Base-by-base conservation (phyloP, 805 yeast genomes). In the Spathaspora passalidarum region DNA sequence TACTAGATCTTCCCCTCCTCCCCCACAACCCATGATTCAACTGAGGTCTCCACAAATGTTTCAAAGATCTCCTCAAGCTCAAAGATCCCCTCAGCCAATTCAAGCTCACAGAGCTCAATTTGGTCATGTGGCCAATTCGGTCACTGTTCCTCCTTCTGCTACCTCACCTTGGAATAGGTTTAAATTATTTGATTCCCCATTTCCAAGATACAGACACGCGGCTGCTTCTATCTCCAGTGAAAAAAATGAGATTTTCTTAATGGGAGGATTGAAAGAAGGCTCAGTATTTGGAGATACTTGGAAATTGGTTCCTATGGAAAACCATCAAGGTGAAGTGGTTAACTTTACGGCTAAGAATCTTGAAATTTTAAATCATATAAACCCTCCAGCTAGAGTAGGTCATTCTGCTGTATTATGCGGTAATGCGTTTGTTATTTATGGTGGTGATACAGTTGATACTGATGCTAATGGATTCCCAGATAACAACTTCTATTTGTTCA, bases 371-470 rank as follows among this genome's bases (percentile, higher is more conserved):
- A 87, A 86, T 49, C 79, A 81, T 42, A 82, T 86, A 42, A 80
- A 88, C 14, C 97, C 97, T 2, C 92, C 96, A 16, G 97, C 98
- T 26, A 82, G 99, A 56, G 97, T 92, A 5, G 98, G 98, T 3
- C 99, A 94, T 66, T 88, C 96, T 5, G 78, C 96, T 1, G 86
- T 91, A 8, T 74, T 92, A 26, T 84, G 96, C 49, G 99, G 98
- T 11, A 92, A 91, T 60, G 98, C 98, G 1, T 94, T 85, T 58
- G 90, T 94, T 38, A 81, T 94, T 11, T 92, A 88, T 66, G 99
- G 98, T 29, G 99, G 99, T 57, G 99, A 94, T 62, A 94, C 98
- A 1, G 86, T 83, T 34, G 86, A 82, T 42, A 84, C 90, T 29
- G 89, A 86, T 59, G 78, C 78, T 41, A 75, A 76, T 42, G 89